Evolutionary conservation across 2,329 filamentous ascomycete genomes (phyloP), one percentile per base, ranked within the genome.

Genomic region (Verticillium isaacii): DNA sequence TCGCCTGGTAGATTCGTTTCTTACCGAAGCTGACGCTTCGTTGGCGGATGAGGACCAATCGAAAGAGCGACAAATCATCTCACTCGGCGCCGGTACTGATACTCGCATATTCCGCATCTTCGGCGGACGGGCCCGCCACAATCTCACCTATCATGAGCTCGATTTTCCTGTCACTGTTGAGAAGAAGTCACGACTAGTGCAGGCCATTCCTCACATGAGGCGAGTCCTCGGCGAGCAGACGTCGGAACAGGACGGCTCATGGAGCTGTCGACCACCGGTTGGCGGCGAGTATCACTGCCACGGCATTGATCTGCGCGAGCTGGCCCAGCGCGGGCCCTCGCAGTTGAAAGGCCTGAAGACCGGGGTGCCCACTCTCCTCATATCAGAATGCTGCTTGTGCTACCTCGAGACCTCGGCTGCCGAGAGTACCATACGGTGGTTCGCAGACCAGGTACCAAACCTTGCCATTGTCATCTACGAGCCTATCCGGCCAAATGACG

Each of bases 371-470:
- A 99, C 95, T 0, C 78, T 99, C 9, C 76, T 99, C 29, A 82
- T 99, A 7, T 98, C 94, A 0, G 95, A 99, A 75, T 98, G 95
- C 81, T 99, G 95, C 72, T 83, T 99, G 36, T 92, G 95, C 73
- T 99, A 99, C 71, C 84, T 99, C 1, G 82, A 88, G 9, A 82
- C 88, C 0, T 69, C 82, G 0, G 83, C 88, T 59, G 89, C 93
- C 0, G 80, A 82, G 41, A 75, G 78, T 1, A 86, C 94, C 5
- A 74, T 96, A 25, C 73, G 79, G 17, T 88, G 86, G 73, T 92
- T 94, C 68, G 80, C 82, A 17, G 74, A 79, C 2, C 77, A 73
- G 23, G 83, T 86, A 41, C 67, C 71, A 57, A 65, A 77, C 72
- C 61, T 87, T 65, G 68, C 83, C 29, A 76, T 96, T 3, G 77